Conservation (phyloP, 768 basidiomycete genomes). For the Pleurotus eryngii region DNA sequence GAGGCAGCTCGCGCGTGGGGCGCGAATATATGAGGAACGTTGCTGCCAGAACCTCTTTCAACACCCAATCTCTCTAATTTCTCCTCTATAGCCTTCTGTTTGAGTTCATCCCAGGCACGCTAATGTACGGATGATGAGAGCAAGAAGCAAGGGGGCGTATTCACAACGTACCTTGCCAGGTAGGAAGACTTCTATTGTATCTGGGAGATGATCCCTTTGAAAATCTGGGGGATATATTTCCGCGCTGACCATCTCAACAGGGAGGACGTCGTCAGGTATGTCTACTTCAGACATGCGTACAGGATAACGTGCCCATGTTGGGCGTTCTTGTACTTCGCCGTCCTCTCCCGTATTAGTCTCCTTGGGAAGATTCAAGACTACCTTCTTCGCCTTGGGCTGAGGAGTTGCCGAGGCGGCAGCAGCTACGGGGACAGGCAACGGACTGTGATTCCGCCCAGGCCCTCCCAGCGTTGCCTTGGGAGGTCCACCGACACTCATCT, state of each 20-base stretch:
- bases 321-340: conserved; percentile 37
- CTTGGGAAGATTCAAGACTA: conserved; percentile 68
- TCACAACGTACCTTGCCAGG: conserved; percentile 64
- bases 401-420: conserved; percentile 20
- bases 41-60: conserved; percentile 57
- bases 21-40: conserved; percentile 59
- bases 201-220: conserved; percentile 55
- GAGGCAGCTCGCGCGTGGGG: conserved; percentile 84
- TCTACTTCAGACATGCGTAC: conserved; percentile 30
- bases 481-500: conserved; percentile 81
- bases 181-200: conserved; percentile 75
- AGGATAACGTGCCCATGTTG: conserved; percentile 63
- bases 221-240: conserved; percentile 65
- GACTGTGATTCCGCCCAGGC: conserved; percentile 72
- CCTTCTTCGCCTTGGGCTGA: conserved; percentile 59
- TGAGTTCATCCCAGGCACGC: conserved; percentile 74
- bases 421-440: conserved; percentile 41
- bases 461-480: conserved; percentile 84
- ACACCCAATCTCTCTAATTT: conserved; percentile 80
- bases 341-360: conserved; percentile 51
- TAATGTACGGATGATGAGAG: conserved; percentile 23
- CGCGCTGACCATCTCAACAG: conserved; percentile 38
- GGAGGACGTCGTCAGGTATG: conserved; percentile 17
- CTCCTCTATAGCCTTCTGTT: conserved; percentile 71
- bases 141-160: conserved; percentile 11